Base-by-base conservation (phyloP, 768 basidiomycete genomes). In the Amanita rubescens region DNA sequence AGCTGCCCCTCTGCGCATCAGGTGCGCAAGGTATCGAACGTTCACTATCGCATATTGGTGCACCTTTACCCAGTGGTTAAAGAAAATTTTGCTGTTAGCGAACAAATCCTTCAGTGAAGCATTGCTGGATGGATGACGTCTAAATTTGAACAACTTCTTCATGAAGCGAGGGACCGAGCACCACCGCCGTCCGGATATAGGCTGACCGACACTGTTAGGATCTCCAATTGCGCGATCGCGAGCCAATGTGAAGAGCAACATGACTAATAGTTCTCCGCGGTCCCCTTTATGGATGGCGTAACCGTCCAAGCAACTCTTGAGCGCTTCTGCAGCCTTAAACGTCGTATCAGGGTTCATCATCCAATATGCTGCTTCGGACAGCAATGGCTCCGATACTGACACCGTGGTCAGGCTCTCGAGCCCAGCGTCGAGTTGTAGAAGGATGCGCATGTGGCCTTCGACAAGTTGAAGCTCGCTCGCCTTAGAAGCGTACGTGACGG, bases 11-110 rank as follows among this genome's bases (percentile, higher is more conserved):
- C 45, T 27, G 30, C 25, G 25, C 24, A 47, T 47, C 25, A 30
- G 30, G 14, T 32, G 24, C 45, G 2, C 11, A n/a, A 67, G 59
- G 49, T 53, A 60, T 45, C 58, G n/a, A 37, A 41, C 41, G 49
- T 63, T 55, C 19, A 67, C 55, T 24, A 56, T 54, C n/a, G 46
- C 47, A 30, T 54, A 57, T 41, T 68, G 53, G 44, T 65, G 55
- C 11, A 65, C 62, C 48, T 66, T 65, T 59, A 70, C 56, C 37
- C 62, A 67, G 55, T 70, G 68, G 43, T 60, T 69, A 60, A 69
- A 70, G 54, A 67, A 60, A 38, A 67, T 58, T 10, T 42, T 34
- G 24, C 58, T 49, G 11, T 61, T 44, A 4, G 22, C 41, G 54
- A 68, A 67, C 19, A 53, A 56, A 2, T 58, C 47, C 20, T 5